Evolutionary conservation across 257 asterid species (phyloP), one percentile per base, ranked within the genome.

Genomic region (Craterostigma plantagineum): DNA sequence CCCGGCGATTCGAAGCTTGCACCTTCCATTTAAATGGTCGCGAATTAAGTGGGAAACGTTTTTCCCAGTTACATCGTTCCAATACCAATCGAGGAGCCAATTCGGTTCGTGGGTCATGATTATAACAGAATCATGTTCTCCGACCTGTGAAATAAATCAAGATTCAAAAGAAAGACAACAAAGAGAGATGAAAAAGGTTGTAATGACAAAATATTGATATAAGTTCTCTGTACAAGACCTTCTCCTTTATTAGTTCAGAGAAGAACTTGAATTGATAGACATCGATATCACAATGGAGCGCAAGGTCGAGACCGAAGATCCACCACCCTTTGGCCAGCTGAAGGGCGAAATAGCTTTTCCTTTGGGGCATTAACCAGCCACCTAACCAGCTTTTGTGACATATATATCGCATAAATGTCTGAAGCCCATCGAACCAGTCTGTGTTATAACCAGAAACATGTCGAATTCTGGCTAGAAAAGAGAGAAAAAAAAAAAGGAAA

Each of bases 391-490:
- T 90, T 68, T 77, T 79, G 66, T 90, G 98, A 73, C 95, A 90
- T 43, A 90, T 79, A 53, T 74, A 90, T 59, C 95, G 77, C 98
- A 90, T 90, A 60, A 74, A 90, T 12, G 99, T 83, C 69, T 90
- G 99, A 56, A 90, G 95, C 51, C 99, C 99, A 58, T 90, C 99
- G 71, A 90, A 90, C 99, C 99, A 90, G 72, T 90, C 95, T 90
- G 79, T 51, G 56, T 2, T 23, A 23, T 2, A 58, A 58, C 42
- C 35, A 48, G 40, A 36, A 49, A 43, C 63, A 27, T 42, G 40
- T 37, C 16, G 47, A 23, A 16, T 46, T 37, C 56, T 1, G 44
- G 50, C 30, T 23, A 59, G 33, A 51, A 44, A 33, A 44, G n/a
- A n/a, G n/a, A n/a, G n/a, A 40, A 39, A 45, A 44, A 36, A 46